Conservation (phyloP, 1,284 basidiomycete species). For the Blastosporella zonata region DNA sequence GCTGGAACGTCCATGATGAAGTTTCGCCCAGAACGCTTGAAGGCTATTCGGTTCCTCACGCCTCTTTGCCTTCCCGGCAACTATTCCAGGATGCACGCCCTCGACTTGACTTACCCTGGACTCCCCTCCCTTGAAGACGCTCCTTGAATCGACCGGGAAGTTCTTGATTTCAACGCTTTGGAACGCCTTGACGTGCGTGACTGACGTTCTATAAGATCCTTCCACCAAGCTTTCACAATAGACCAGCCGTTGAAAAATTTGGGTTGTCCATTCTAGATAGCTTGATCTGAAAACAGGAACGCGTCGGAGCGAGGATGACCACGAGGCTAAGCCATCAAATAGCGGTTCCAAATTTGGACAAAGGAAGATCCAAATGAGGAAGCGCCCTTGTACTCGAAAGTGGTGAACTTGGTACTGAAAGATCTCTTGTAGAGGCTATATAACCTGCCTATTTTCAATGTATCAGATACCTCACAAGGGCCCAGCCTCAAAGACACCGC, state of each 20-base stretch:
- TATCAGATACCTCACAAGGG: constrained; percentile 7
- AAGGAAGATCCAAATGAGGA: constrained; percentile 29
- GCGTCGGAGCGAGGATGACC: neutral
- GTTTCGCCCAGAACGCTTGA: neutral
- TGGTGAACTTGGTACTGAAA: constrained; percentile 6
- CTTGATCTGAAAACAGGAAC: constrained; percentile 4
- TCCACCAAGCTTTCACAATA: neutral
- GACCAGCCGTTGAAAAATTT: neutral
- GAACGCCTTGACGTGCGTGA: too few relatives aligned
- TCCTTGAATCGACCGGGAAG: too few relatives aligned
- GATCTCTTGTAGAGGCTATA: constrained; percentile 14
- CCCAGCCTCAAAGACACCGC: constrained; percentile 1
- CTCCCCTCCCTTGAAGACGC: too few relatives aligned
- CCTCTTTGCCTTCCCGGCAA: too few relatives aligned
- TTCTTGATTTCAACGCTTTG: too few relatives aligned
- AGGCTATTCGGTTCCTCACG: constrained; percentile 3
- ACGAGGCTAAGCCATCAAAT: neutral
- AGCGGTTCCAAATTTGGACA: constrained; percentile 26
- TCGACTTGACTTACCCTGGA: too few relatives aligned
- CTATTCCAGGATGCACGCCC: too few relatives aligned
- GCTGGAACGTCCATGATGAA: constrained; percentile 1
- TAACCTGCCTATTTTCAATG: constrained; percentile 15
- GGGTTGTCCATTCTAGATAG: neutral
- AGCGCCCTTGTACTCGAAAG: constrained; percentile 32
- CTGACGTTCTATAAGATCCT: too few relatives aligned